phyloP scores from a whole-genome alignment of 139 green algal species.

The Ettlia oleoabundans region DNA sequence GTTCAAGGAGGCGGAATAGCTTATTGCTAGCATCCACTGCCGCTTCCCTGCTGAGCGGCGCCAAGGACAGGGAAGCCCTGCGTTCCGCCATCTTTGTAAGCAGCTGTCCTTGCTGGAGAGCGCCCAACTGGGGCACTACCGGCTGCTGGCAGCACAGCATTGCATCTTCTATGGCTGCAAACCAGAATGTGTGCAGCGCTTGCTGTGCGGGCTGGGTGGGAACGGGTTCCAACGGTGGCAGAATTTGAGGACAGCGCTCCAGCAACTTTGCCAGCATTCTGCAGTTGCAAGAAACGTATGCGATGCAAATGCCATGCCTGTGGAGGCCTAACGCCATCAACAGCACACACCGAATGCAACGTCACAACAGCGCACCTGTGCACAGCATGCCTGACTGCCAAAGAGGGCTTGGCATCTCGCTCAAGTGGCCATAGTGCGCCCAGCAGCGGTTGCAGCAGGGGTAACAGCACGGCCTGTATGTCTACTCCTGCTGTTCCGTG shows the following conservation, averaged over 20 bases:
- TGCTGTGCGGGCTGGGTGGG: not conserved
- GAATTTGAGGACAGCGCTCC: not conserved
- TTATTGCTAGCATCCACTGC: not conserved
- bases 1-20: not conserved
- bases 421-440: slow-evolving; percentile 7
- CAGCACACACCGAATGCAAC: no score
- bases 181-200: slow-evolving; percentile 3
- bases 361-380: not conserved
- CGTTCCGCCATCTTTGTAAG: no score
- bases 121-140: not conserved
- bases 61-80: not conserved
- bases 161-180: not conserved
- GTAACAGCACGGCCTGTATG: not conserved
- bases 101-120: not conserved
- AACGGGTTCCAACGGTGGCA: not conserved
- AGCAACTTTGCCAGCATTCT: slow-evolving; percentile 23
- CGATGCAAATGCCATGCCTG: not conserved
- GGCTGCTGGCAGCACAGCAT: slow-evolving; percentile 10
- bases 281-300: not conserved
- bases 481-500: not conserved
- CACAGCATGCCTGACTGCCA: not conserved
- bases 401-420: not conserved
- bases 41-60: not conserved
- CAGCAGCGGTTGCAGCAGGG: not conserved
- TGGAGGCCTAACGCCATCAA: no score